phyloP scores from a whole-genome alignment of 768 basidiomycete genomes.

The Naganishia antarctica region DNA sequence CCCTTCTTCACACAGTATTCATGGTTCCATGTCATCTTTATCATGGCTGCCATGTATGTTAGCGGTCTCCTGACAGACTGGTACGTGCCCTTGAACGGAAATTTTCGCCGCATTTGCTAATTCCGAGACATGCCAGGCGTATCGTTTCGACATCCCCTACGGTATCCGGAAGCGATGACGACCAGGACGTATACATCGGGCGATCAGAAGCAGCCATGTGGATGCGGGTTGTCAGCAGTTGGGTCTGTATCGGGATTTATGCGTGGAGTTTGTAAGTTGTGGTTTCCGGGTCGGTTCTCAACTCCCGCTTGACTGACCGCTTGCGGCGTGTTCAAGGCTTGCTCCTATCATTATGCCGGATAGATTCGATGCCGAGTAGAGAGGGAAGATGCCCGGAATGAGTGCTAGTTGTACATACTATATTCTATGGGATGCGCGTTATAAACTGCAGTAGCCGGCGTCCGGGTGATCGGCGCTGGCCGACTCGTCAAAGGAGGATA shows the following conservation, averaged over 20 bases:
- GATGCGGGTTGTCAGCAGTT: conserved; percentile 95
- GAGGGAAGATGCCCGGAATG: no score
- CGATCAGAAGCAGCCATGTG: conserved; percentile 97
- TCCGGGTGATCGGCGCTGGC: background rate
- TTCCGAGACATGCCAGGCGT: conserved; percentile 38
- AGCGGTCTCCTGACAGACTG: conserved; percentile 95
- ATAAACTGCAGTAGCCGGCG: no score
- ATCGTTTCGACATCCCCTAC: conserved; percentile 46
- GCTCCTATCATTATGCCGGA: conserved; percentile 90
- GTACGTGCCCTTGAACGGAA: conserved; percentile 54
- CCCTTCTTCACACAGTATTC: conserved; percentile 62
- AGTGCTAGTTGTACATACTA: background rate
- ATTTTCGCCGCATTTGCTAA: background rate
- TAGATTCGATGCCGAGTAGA: conserved; percentile 56
- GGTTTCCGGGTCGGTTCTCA: background rate
- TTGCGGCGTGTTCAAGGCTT: conserved; percentile 68
- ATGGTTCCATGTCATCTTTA: conserved; percentile 98
- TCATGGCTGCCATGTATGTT: conserved; percentile 94
- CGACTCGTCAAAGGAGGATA: background rate
- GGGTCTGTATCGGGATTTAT: conserved; percentile 64
- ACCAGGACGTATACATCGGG: conserved; percentile 73
- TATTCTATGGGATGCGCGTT: no score
- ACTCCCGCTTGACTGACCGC: no score
- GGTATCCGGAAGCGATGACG: conserved; percentile 32
- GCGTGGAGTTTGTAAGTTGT: conserved; percentile 46